Evolutionary conservation across 352 stramenopile genomes (phyloP).

Genomic region (Phytophthora sansomeana): DNA sequence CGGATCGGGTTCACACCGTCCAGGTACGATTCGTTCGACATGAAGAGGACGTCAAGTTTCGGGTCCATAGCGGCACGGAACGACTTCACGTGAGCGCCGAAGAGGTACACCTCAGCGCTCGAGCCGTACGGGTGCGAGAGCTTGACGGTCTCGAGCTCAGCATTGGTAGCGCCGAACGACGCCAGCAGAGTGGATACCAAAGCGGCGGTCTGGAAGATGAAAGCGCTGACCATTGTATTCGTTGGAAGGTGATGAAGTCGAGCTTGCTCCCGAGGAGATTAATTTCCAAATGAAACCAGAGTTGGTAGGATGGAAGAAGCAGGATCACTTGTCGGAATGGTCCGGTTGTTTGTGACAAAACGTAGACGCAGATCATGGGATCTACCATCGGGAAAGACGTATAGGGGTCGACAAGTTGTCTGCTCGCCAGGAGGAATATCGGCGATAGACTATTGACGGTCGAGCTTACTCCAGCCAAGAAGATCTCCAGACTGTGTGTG

Average conservation of each 20-base stretch:
- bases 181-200: constrained; percentile 29
- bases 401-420: constrained; percentile 26
- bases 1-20: no score
- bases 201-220: constrained; percentile 28
- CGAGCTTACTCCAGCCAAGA: no score
- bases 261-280: constrained; percentile 24
- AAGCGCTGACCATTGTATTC: constrained; percentile 25
- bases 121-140: constrained; percentile 61
- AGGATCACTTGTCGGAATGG: not conserved
- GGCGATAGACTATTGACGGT: constrained; percentile 18
- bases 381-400: constrained; percentile 27
- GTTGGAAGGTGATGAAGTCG: not conserved
- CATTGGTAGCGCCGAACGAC: constrained; percentile 12
- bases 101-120: no score
- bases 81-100: no score
- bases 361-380: constrained; percentile 30
- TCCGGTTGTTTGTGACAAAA: constrained; percentile 9
- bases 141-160: constrained; percentile 55
- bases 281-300: constrained; percentile 29
- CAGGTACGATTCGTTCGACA: no score
- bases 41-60: no score
- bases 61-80: no score
- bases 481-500: constrained; percentile 5
- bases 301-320: not conserved
- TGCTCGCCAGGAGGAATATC: constrained; percentile 13